Evolutionary conservation across 176 grass and related monocot genomes (phyloP).

Genomic region (Aegilops tauschii): DNA sequence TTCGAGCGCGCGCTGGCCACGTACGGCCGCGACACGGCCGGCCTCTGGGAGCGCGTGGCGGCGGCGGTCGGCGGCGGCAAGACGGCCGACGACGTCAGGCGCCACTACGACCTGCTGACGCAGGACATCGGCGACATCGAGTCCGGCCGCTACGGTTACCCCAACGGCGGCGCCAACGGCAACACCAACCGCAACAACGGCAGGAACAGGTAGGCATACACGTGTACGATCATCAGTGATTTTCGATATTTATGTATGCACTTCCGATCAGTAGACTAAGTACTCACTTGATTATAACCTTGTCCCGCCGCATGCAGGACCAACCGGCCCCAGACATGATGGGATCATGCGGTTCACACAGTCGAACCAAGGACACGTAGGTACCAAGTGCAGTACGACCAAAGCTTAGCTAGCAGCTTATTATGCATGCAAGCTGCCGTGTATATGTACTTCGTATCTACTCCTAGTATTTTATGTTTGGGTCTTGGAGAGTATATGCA

Average conservation of each 20-base stretch:
- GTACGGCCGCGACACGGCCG: conserved; percentile 42
- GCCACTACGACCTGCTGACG: conserved; percentile 40
- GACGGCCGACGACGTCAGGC: conserved; percentile 55
- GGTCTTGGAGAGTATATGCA: background rate
- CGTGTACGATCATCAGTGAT: background rate
- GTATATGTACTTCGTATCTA: background rate
- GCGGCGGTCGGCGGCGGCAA: conserved; percentile 45
- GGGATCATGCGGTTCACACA: background rate
- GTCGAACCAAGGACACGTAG: background rate
- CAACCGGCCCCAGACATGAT: conserved; percentile 28
- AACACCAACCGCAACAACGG: background rate
- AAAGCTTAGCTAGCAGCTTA: background rate
- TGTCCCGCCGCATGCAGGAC: background rate
- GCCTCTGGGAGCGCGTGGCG: conserved; percentile 51
- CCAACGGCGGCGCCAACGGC: background rate
- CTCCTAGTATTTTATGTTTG: background rate
- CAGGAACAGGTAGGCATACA: conserved; percentile 4
- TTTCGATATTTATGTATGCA: background rate
- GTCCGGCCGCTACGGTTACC: conserved; percentile 26
- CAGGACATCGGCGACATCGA: conserved; percentile 43
- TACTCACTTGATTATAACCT: background rate
- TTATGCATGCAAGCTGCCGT: background rate
- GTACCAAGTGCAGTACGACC: background rate
- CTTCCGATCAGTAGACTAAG: background rate
- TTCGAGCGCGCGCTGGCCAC: conserved; percentile 55